These are phyloP conservation scores for Aspergillus sp. DNA, from an alignment of 2,329 filamentous ascomycete species.

Conservation along the genomic window DNA sequence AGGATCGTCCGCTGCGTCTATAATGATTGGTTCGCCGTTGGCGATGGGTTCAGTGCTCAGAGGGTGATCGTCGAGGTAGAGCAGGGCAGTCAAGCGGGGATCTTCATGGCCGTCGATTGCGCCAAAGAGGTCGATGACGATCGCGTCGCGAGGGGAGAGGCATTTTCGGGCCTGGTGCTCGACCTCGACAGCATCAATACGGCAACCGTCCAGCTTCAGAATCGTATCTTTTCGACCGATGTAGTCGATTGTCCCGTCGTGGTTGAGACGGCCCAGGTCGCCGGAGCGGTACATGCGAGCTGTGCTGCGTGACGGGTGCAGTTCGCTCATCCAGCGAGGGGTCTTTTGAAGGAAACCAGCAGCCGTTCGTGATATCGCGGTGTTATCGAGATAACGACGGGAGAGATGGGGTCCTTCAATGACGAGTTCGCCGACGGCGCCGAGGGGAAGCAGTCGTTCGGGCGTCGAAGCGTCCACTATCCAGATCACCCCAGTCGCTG, in stretches of 20 bases:
- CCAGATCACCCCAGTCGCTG: conserved; percentile 10
- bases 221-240: conserved; percentile 15
- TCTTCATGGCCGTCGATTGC: background rate
- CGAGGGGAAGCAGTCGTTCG: conserved; percentile 3
- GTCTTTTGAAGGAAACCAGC: conserved; percentile 1
- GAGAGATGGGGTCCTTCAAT: conserved; percentile 11
- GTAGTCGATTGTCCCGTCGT: conserved; percentile 5
- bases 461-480: background rate
- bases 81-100: background rate
- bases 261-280: conserved; percentile 4
- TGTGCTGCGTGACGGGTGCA: background rate
- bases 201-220: conserved; percentile 11
- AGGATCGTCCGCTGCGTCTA: background rate
- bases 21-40: background rate
- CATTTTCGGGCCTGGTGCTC: conserved; percentile 2
- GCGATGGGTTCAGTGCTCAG: background rate
- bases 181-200: conserved; percentile 10
- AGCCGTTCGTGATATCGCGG: background rate
- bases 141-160: background rate
- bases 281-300: conserved; percentile 9
- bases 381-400: conserved; percentile 4
- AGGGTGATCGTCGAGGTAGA: background rate
- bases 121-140: conserved; percentile 1
- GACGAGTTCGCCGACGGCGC: conserved; percentile 12
- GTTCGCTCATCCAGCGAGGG: background rate